Evolutionary conservation across 768 basidiomycete species (phyloP).

Genomic region (Leccinum incarnatum): DNA sequence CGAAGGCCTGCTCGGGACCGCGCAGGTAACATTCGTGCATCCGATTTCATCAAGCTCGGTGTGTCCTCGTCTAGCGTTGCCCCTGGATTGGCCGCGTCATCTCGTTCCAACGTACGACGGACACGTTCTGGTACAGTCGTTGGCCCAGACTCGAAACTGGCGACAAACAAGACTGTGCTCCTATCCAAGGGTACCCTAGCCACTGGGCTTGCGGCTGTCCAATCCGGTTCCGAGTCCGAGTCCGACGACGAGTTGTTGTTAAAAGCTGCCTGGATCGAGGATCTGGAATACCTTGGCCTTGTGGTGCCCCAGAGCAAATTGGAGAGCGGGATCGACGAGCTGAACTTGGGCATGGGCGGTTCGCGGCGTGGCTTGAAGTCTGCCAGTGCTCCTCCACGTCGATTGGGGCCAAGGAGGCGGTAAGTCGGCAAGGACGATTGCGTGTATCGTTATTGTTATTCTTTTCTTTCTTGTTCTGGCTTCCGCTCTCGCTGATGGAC

Average conservation of each 20-base stretch:
- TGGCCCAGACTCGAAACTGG: constrained; percentile 28
- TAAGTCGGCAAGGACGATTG: background rate
- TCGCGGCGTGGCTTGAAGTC: constrained; percentile 8
- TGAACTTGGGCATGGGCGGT: constrained; percentile 26
- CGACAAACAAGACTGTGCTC: background rate
- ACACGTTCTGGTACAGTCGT: constrained; percentile 51
- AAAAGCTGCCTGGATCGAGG: constrained; percentile 21
- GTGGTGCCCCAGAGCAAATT: background rate
- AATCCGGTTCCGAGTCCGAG: constrained; percentile 11
- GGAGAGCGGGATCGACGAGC: constrained; percentile 23
- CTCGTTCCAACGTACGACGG: constrained; percentile 31
- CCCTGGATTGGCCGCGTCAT: background rate
- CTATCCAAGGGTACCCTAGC: background rate
- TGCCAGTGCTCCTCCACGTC: constrained; percentile 4
- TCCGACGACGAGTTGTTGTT: constrained; percentile 27
- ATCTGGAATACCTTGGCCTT: constrained; percentile 21
- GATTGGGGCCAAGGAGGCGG: constrained; percentile 9
- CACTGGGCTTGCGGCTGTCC: background rate
- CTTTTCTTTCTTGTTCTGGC: background rate
- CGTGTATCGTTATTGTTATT: background rate
- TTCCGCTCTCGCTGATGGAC: background rate
- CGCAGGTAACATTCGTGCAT: constrained; percentile 51
- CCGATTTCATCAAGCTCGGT: constrained; percentile 34
- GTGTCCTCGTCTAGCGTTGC: constrained; percentile 4
- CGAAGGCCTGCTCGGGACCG: constrained; percentile 33